Evolutionary conservation across 208 protist species (phyloP), one percentile per base, ranked within the genome.

Genomic region (Entamoeba dispar): DNA sequence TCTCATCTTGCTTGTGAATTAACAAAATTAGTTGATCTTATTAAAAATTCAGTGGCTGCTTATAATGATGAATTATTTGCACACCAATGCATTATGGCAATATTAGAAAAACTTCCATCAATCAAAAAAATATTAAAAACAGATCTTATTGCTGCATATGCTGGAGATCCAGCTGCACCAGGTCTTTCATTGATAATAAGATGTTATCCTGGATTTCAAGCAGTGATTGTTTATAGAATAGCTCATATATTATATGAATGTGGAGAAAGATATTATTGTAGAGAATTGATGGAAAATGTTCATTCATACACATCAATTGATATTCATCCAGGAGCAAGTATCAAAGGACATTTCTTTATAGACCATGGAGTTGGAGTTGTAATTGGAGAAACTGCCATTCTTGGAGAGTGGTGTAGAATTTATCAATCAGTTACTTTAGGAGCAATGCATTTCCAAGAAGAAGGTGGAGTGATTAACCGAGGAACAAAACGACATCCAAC

Each of bases 311-410:
- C 92, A 43, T 0, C 52, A 38, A 91, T 96, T 77, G 95, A 96
- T 73, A 95, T 96, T 7, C 95, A 96, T 92, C 95, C 95, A 15
- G 93, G 92, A 3, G 95, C 95, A 4, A 27, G 1, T 6, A 92
- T 96, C 34, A 94, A 93, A 8, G 92, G 57, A 3, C 91, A 86
- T 38, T 91, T 95, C 34, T 93, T 95, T 47, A 95, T 96, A 92
- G 95, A 96, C 52, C 95, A 96, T 77, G 95, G 92, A 4, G 92
- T 50, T n/a, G 95, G 95, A 31, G 69, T 95, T 31, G 95, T 96
- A n/a, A 95, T 96, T 49, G 95, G 95, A n/a, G 94, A 94, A 90
- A 96, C 95, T 4, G 95, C 94, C 17, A 77, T 94, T 19, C 55
- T 96, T 49, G 95, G 95, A 49, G 73, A 95, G 49, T 15, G 94